Conservation (phyloP, 83 land plant species). For the Picea abies region DNA sequence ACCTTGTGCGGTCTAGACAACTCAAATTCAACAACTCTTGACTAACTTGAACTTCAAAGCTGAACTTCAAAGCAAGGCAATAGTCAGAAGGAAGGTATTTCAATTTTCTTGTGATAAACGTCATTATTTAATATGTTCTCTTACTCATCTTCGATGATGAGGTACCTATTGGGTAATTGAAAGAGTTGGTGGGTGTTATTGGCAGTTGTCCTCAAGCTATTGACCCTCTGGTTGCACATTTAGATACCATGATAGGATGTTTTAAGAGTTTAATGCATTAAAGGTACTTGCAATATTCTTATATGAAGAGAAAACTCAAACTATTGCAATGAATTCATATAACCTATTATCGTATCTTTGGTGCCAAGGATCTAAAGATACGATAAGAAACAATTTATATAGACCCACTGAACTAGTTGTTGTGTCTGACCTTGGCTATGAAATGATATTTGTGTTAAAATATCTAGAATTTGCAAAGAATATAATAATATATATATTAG, state of each 20-base stretch:
- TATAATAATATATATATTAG: not conserved
- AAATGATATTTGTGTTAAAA: conserved; percentile 20
- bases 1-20: not conserved
- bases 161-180: too few relatives aligned
- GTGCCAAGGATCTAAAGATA: conserved; percentile 54
- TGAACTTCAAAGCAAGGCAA: too few relatives aligned
- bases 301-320: not conserved
- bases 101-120: not conserved
- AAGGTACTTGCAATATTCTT: not conserved
- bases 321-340: too few relatives aligned
- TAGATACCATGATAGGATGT: not conserved
- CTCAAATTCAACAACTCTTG: not conserved
- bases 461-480: not conserved
- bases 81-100: not conserved
- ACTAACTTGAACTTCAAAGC: not conserved
- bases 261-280: not conserved
- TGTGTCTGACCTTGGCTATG: conserved; percentile 34
- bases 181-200: not conserved
- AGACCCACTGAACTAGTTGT: conserved; percentile 32
- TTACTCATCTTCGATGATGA: not conserved
- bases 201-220: not conserved
- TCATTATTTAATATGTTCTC: not conserved
- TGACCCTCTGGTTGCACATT: not conserved
- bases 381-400: conserved; percentile 50
- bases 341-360: not conserved